Conservation (phyloP, 2,329 filamentous ascomycete genomes). For the Tolypocladium tropicale region DNA sequence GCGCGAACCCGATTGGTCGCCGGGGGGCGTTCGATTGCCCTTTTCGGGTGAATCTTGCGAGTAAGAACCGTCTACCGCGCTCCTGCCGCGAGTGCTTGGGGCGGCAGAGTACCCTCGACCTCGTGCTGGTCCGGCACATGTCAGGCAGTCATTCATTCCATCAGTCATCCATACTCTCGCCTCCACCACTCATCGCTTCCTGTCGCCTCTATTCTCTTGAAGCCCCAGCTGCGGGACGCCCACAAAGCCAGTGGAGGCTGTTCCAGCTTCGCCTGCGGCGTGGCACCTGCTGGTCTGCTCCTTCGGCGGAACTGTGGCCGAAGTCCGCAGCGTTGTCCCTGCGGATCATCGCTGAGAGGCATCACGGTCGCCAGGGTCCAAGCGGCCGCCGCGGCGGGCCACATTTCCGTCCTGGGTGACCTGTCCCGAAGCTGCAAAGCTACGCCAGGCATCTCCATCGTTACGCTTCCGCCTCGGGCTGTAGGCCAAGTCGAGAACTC, state of each 20-base stretch:
- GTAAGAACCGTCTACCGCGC: background rate
- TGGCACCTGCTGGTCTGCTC: background rate
- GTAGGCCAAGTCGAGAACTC: background rate
- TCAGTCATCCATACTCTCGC: background rate
- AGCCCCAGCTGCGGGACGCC: background rate
- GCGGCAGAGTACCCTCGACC: background rate
- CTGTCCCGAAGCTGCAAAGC: background rate
- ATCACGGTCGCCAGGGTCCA: background rate
- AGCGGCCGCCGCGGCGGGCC: background rate
- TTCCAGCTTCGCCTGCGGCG: background rate
- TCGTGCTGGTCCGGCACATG: background rate
- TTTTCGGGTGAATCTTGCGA: constrained; percentile 23
- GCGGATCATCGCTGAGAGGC: background rate
- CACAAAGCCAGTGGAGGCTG: background rate
- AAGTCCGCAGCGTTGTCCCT: background rate
- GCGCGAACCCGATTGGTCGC: constrained; percentile 6
- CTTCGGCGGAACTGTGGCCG: background rate
- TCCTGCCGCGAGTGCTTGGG: background rate
- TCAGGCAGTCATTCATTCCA: background rate
- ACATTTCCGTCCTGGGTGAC: background rate
- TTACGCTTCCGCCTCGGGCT: background rate
- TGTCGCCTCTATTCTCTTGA: background rate
- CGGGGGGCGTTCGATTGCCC: constrained; percentile 9
- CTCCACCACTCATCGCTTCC: background rate
- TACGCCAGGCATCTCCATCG: background rate